Evolutionary conservation across 179 eudicot genomes (phyloP).

Genomic region (Carnegiea gigantea): DNA sequence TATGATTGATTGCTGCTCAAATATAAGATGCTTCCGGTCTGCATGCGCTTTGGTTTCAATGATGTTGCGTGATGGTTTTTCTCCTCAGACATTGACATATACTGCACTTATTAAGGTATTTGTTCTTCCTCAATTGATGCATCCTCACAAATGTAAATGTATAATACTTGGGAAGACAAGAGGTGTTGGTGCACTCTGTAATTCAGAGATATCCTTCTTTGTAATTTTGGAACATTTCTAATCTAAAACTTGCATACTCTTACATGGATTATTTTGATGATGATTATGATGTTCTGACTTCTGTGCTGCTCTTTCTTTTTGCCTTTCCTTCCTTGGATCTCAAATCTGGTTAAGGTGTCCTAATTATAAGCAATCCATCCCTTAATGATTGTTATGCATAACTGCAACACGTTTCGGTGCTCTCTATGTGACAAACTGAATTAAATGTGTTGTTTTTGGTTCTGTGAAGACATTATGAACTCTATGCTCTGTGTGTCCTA

Average conservation of each 20-base stretch:
- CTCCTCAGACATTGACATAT: constrained; percentile 46
- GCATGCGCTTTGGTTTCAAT: constrained; percentile 64
- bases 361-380: constrained; percentile 2
- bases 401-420: too few species aligned
- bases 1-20: constrained; percentile 82
- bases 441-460: background rate
- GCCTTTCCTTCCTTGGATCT: background rate
- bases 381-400: background rate
- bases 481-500: too few species aligned
- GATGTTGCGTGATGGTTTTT: constrained; percentile 78
- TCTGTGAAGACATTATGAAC: background rate
- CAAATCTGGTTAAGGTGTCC: background rate
- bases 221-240: background rate
- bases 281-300: background rate
- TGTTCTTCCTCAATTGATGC: constrained; percentile 2
- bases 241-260: background rate
- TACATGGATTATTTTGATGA: background rate
- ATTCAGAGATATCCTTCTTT: background rate
- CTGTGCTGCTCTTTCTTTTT: background rate
- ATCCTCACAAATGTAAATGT: background rate
- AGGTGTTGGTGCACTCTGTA: background rate
- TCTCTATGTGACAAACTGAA: background rate
- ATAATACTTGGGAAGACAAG: background rate
- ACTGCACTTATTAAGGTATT: constrained; percentile 74
- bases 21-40: constrained; percentile 58